These are phyloP conservation scores for Alternaria gaisen DNA, from an alignment of 2,329 filamentous ascomycete species.

Conservation along the genomic window DNA sequence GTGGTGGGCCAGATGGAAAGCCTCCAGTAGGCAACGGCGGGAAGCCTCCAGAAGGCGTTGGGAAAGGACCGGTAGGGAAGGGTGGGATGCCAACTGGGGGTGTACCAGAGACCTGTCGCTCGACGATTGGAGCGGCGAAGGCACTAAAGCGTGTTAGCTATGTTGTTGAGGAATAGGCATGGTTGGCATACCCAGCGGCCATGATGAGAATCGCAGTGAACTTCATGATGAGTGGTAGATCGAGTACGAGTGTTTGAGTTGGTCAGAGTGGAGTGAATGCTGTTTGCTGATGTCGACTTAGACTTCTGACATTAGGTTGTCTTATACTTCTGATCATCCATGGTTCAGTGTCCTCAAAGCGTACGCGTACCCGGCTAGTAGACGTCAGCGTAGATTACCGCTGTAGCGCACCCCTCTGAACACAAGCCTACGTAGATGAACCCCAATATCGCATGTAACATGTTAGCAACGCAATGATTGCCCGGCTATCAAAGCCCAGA, in stretches of 20 bases:
- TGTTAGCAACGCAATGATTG: not conserved
- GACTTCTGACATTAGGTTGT: conserved; percentile 3
- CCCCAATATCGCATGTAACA: conserved; percentile 13
- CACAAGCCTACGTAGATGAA: conserved; percentile 17
- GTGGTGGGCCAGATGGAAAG: conserved; percentile 5
- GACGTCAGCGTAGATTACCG: conserved; percentile 1
- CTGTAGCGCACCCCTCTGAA: not conserved
- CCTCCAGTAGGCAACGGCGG: conserved; percentile 8
- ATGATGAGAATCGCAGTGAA: conserved; percentile 18
- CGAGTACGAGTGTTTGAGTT: not conserved
- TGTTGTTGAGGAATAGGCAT: not conserved
- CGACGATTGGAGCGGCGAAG: conserved; percentile 20
- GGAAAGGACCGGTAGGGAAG: not conserved
- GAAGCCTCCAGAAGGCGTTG: conserved; percentile 7
- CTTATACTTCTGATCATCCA: not conserved
- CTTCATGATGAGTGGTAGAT: conserved; percentile 14
- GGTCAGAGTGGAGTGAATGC: not conserved
- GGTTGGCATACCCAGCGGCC: conserved; percentile 17
- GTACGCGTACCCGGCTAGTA: not conserved
- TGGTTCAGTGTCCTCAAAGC: not conserved
- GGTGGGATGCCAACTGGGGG: conserved; percentile 6
- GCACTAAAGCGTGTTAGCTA: conserved; percentile 17
- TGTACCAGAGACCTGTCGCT: conserved; percentile 10
- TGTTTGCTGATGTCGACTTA: not conserved
- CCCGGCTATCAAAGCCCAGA: not conserved